Evolutionary conservation across 192 early-diverging fungal species (phyloP).

Genomic region (Thoreauomyces humboldtii): DNA sequence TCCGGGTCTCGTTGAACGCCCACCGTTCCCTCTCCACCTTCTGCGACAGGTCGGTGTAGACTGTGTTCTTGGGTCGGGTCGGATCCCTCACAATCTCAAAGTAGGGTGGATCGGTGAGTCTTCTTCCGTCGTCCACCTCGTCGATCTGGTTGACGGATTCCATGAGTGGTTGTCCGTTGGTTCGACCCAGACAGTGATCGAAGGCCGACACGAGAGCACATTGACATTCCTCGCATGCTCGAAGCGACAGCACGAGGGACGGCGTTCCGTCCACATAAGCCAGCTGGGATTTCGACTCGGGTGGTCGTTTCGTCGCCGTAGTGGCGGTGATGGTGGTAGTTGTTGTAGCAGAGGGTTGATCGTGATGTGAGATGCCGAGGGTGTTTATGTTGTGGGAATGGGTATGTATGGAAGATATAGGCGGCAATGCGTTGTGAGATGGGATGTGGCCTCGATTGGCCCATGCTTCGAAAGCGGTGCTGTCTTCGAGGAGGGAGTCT

Average conservation of each 20-base stretch:
- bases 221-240: constrained; percentile 49
- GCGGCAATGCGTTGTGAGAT: too few relatives aligned
- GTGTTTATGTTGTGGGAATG: too few relatives aligned
- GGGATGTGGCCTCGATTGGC: too few relatives aligned
- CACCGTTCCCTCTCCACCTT: constrained; percentile 43
- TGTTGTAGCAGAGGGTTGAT: too few relatives aligned
- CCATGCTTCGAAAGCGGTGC: too few relatives aligned
- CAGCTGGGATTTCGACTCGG: too few relatives aligned
- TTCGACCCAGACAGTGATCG: constrained; percentile 46
- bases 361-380: too few relatives aligned
- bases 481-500: too few relatives aligned
- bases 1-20: constrained; percentile 32
- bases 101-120: constrained; percentile 37
- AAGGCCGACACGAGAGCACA: constrained; percentile 41
- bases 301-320: too few relatives aligned
- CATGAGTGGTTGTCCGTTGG: constrained; percentile 13
- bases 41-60: constrained; percentile 33
- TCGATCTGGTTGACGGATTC: constrained; percentile 48
- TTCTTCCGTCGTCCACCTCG: constrained; percentile 41
- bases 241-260: constrained; percentile 32
- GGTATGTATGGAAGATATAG: too few relatives aligned
- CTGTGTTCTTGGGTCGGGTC: constrained; percentile 29
- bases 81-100: constrained; percentile 51
- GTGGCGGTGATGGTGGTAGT: too few relatives aligned
- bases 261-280: too few relatives aligned